Base-by-base conservation (phyloP, 805 yeast genomes). In the Metschnikowia kofuensis region DNA sequence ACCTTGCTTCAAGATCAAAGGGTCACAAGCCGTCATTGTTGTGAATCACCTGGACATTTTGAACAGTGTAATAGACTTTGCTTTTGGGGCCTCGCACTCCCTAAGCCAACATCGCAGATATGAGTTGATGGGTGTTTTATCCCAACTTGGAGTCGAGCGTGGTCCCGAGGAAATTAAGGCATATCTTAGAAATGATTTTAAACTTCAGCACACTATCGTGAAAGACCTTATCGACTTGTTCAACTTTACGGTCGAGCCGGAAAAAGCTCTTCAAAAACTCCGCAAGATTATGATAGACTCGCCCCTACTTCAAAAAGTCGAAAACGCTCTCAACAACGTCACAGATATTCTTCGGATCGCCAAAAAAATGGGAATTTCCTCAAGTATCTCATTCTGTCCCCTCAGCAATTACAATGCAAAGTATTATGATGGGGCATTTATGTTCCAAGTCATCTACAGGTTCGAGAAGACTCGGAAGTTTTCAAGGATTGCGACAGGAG, bases 371-470 rank as follows among this genome's bases (percentile, higher is more conserved):
- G 89, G 87, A 0, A 78, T 89, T 1, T 68, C 71, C 3, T 72
- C 81, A 4, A 73, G 77, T 13, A 69, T 90, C 11, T 77, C 78
- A 29, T 70, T 94, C 29, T 81, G 89, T 3, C 99, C 99, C 0
- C 75, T 94, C 65, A 81, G 90, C 59, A 89, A 89, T 54, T 89
- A 88, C 67, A 89, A 89, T 56, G 79, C 85, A 31, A 78, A 83
- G 9, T 92, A 89, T 62, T 94, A 91, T 62, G 72, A 76, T 35
- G 82, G 83, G 14, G 96, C 96, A 0, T 69, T 91, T 1, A 89
- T 94, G 96, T 94, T 92, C 63, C 96, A 89, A 57, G 89, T 87
- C 0, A 79, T 89, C 1, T 79, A 82, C 54, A 86, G 88, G 47
- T 84, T 82, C 4, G 82, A 75, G 57, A 76, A 58, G 52, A 75